Evolutionary conservation across 441 rosid genomes (phyloP), one percentile per base, ranked within the genome.

Genomic region (Lepidium campestre): DNA sequence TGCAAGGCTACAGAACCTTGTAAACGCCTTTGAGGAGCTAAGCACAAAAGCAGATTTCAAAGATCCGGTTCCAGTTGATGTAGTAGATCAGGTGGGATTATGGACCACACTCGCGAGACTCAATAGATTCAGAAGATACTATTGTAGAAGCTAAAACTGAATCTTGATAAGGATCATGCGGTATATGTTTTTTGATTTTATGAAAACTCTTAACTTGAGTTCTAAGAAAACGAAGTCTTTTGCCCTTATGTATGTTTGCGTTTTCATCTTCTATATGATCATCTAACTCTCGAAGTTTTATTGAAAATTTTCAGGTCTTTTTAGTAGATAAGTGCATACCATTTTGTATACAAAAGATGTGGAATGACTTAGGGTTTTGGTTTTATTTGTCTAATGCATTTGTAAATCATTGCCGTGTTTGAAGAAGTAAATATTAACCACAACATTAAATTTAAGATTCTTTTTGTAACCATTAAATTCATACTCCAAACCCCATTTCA

Each of bases 1-100:
- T 34, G 93, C 93, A 2, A 85, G 93, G 83, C 84, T 85, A 6
- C 86, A 83, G 59, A 87, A 85, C 37, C 75, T 87, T 23, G 88
- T 79, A 36, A 81, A 80, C 6, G 83, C 81, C 3, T 85, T 81
- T 40, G 59, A 81, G 69, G 86, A 83, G 73, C 83, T 87, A 10
- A 77, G 88, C 44, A 81, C 78, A 63, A 81, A 77, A 72, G 89
- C 86, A 13, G 72, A 62, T 27, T 86, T 86, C 62, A 77, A 70
- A 78, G 86, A 81, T 2, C 82, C 19, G 7, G 18, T 19, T 56
- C 17, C 7, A 34, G 0, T 35, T 36, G n/a, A 79, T 3, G 42
- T 7, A 7, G 62, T 77, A 41, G 72, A 68, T 8, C 57, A 39
- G 6, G 63, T 15, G 2, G 83, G 90, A 12, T 67, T 79, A 55